Conservation (phyloP, 257 asterid species). For the Solanum boliviense region DNA sequence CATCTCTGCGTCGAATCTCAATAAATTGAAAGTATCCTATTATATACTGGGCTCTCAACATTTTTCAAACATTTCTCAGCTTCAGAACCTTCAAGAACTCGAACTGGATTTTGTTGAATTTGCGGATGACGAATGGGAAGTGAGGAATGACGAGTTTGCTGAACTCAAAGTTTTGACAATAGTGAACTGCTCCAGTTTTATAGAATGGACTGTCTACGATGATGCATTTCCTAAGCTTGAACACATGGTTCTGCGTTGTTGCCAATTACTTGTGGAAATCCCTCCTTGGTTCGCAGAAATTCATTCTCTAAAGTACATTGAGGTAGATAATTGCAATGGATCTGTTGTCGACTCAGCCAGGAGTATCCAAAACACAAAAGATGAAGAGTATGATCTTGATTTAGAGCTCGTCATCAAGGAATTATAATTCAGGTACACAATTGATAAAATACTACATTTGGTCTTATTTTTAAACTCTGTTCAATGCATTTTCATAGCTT, state of each 20-base stretch:
- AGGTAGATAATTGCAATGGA: too few species aligned
- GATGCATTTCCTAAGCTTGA: neutral
- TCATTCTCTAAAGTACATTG: too few species aligned
- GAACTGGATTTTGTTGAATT: neutral
- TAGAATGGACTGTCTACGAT: fast-evolving
- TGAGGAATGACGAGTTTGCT: fast-evolving
- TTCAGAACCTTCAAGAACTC: neutral
- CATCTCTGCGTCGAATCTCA: neutral
- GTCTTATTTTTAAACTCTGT: neutral
- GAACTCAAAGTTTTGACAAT: neutral
- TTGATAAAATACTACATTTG: fast-evolving
- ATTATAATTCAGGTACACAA: neutral
- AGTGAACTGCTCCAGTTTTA: neutral
- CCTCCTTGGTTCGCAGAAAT: neutral
- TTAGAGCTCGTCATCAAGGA: neutral
- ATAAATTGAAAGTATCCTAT: neutral
- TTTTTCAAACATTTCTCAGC: neutral
- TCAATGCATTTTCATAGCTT: neutral
- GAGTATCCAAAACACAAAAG: too few species aligned
- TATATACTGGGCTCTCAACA: neutral
- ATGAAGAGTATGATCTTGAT: fast-evolving
- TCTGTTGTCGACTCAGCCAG: too few species aligned
- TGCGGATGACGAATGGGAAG: fast-evolving
- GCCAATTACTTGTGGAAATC: neutral
- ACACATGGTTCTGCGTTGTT: neutral